Base-by-base conservation (phyloP, 1,139 yeast genomes). In the Blastobotrys buckinghamii region DNA sequence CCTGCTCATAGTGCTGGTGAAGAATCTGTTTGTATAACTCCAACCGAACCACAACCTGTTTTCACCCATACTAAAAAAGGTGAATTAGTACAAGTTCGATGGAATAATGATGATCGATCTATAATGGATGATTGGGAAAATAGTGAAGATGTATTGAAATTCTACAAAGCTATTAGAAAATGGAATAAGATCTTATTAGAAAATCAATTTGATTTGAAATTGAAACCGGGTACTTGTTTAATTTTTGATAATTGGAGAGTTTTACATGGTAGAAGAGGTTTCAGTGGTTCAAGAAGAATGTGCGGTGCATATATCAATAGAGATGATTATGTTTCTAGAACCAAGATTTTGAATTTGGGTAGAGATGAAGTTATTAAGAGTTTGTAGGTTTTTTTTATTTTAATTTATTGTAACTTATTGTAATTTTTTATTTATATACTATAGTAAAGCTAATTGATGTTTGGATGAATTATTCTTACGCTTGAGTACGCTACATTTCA, bases 1-100 rank as follows among this genome's bases (percentile, higher is more conserved):
- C 84, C 85, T n/a, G 87, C 87, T 20, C 90, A 84, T 62, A 79
- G 85, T 26, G 86, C 89, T 1, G 92, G 92, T 13, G 90, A 84
- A 59, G 81, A 74, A 45, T 75, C 71, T 48, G 85, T 81, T 19
- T 78, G 85, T 59, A 81, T 82, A 48, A 82, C 78, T 56, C 86
- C 85, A 1, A 79, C 77, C 45, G 68, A 75, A 37, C 74, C 81
- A 0, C 54, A 54, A 51, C 87, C 89, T 1, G 73, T 83, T 1
- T 77, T 84, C 62, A 79, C 77, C 56, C 76, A 81, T 53, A 78
- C 80, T 58, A 63, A 66, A 4, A 61, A 71, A 2, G 84, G 82
- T 1, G 70, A 79, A 39, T 70, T 84, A 52, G 67, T 78, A 20
- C 90, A 84, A 63, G 79, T 82, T 15, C 73, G 90, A 39, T 84